Conservation (phyloP, 2,329 filamentous ascomycete genomes). For the Alternaria sp. region DNA sequence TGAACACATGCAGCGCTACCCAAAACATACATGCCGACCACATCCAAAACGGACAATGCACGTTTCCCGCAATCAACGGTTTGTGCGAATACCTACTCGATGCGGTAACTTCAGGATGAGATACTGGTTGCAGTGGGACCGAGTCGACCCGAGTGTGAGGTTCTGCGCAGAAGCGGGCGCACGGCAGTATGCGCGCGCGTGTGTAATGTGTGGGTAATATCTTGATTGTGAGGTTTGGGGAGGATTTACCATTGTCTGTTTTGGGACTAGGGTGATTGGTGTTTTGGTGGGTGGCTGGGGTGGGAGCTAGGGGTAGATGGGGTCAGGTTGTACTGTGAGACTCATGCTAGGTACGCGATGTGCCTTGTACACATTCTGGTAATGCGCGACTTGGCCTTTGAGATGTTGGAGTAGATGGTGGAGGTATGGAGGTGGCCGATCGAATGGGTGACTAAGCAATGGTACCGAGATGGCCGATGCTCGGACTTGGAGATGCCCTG, state of each 20-base stretch:
- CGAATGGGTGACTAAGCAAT: slow-evolving; percentile 3
- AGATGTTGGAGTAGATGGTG: neutral
- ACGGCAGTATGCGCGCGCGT: neutral
- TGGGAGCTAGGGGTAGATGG: neutral
- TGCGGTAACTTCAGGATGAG: neutral
- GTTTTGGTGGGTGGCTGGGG: neutral
- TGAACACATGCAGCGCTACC: neutral
- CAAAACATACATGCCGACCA: neutral
- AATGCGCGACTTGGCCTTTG: neutral
- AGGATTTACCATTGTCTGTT: slow-evolving; percentile 11
- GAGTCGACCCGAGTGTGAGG: neutral
- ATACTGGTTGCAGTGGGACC: neutral
- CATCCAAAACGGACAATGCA: slow-evolving; percentile 3
- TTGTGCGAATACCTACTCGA: neutral
- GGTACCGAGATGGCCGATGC: slow-evolving; percentile 13
- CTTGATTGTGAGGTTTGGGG: neutral
- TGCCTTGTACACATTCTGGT: neutral
- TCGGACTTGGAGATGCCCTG: slow-evolving; percentile 1
- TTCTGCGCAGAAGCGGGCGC: neutral
- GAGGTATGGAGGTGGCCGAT: neutral
- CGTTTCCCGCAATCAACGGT: neutral
- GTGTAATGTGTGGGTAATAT: neutral
- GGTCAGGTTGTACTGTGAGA: neutral
- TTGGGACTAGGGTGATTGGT: slow-evolving; percentile 1
- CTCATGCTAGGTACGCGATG: neutral